Evolutionary conservation across 805 yeast genomes (phyloP).

Genomic region (Nakazawaea ishiwadae): DNA sequence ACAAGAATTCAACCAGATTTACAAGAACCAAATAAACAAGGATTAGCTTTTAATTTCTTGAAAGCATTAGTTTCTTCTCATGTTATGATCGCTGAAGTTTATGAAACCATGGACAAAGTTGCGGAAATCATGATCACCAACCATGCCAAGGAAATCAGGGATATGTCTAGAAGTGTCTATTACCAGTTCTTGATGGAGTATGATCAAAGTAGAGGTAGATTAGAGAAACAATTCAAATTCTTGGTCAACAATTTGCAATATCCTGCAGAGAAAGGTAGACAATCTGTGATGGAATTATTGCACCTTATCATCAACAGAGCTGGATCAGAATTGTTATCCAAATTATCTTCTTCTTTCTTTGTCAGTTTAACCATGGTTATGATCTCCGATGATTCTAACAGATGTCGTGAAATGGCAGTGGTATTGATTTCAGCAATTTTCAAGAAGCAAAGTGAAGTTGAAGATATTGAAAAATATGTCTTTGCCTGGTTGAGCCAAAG

Average conservation of each 20-base stretch:
- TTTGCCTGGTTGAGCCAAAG: slow-evolving; percentile 61
- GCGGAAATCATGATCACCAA: slow-evolving; percentile 85
- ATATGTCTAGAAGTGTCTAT: slow-evolving; percentile 76
- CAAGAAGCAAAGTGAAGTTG: slow-evolving; percentile 34
- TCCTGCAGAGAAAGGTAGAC: slow-evolving; percentile 81
- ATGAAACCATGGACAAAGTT: slow-evolving; percentile 80
- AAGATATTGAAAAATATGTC: slow-evolving; percentile 36
- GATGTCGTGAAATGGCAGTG: slow-evolving; percentile 82
- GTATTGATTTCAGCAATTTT: slow-evolving; percentile 54
- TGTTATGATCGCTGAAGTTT: slow-evolving; percentile 78
- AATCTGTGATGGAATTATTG: slow-evolving; percentile 85
- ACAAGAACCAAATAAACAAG: slow-evolving; percentile 85
- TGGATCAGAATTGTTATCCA: slow-evolving; percentile 50
- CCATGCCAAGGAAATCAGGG: slow-evolving; percentile 77
- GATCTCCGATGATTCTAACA: slow-evolving; percentile 70
- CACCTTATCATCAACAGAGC: slow-evolving; percentile 66
- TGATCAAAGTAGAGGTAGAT: slow-evolving; percentile 84
- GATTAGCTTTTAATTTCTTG: slow-evolving; percentile 80
- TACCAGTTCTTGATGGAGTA: slow-evolving; percentile 87
- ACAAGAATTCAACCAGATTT: slow-evolving; percentile 77
- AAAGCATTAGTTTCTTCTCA: slow-evolving; percentile 73
- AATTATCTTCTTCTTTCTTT: slow-evolving; percentile 71
- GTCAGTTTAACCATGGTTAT: slow-evolving; percentile 75
- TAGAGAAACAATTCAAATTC: slow-evolving; percentile 78
- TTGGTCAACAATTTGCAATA: slow-evolving; percentile 78